phyloP scores from a whole-genome alignment of 768 basidiomycete genomes.

The Collybiopsis confluens region DNA sequence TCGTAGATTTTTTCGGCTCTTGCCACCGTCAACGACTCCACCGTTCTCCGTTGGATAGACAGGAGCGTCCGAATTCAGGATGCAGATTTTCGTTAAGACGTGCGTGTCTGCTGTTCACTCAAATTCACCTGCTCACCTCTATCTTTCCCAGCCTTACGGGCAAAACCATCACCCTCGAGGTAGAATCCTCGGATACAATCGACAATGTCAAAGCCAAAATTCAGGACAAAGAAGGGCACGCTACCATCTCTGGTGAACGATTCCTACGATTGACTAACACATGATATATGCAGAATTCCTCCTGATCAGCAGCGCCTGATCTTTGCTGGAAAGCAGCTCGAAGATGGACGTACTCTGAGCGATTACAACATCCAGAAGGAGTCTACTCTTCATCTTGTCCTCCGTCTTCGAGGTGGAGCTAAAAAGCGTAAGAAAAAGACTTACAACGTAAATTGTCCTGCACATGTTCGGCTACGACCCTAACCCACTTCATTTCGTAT shows the following conservation, averaged over 20 bases:
- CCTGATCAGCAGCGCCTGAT: conserved; percentile 97
- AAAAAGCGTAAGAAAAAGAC: conserved; percentile 99
- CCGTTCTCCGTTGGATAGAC: conserved; percentile 91
- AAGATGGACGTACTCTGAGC: conserved; percentile 94
- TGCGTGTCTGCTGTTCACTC: conserved; percentile 32
- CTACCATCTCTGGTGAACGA: conserved; percentile 9
- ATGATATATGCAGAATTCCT: conserved; percentile 54
- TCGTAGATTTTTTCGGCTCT: conserved; percentile 33
- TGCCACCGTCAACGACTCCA: conserved; percentile 94
- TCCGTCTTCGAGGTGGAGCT: conserved; percentile 97
- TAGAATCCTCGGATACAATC: conserved; percentile 95
- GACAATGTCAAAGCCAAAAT: conserved; percentile 98
- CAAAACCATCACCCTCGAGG: conserved; percentile 98
- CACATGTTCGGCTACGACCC: neutral
- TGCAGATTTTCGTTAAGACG: conserved; percentile 99
- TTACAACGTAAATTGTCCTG: conserved; percentile 71
- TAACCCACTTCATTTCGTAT: conserved; percentile 10
- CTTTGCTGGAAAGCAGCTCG: conserved; percentile 99
- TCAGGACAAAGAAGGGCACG: conserved; percentile 94
- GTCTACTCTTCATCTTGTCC: conserved; percentile 95
- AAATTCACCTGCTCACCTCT: conserved; percentile 11
- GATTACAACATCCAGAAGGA: conserved; percentile 99
- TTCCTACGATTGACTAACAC: conserved; percentile 5
- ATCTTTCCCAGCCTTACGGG: conserved; percentile 76
- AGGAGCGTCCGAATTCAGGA: conserved; percentile 60